Conservation (phyloP, 352 stramenopile genomes). For the Globisporangium abappressorium region DNA sequence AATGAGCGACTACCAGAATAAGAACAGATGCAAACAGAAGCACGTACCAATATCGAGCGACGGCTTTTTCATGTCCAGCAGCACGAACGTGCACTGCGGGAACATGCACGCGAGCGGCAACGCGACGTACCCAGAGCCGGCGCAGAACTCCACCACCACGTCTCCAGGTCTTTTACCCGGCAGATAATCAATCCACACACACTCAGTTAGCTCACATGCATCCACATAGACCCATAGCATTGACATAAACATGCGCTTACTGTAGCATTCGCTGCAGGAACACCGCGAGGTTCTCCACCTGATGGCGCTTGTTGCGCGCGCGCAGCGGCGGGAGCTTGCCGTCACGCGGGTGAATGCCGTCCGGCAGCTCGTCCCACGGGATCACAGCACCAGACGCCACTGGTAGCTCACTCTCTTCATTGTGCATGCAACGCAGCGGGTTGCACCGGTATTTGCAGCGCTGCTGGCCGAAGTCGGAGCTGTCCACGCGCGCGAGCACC, state of each 20-base stretch:
- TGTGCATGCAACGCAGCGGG: constrained; percentile 49
- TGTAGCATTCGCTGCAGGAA: constrained; percentile 62
- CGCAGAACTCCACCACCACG: constrained; percentile 82
- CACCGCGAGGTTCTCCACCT: constrained; percentile 77
- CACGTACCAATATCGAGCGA: constrained; percentile 69
- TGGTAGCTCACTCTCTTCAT: background rate
- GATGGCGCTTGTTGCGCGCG: constrained; percentile 65
- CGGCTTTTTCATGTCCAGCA: constrained; percentile 75
- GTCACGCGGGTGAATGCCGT: constrained; percentile 66
- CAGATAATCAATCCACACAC: background rate
- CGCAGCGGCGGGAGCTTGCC: constrained; percentile 53
- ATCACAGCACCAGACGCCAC: constrained; percentile 28
- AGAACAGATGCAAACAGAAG: background rate
- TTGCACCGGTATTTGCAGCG: constrained; percentile 57
- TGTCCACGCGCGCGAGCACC: constrained; percentile 53
- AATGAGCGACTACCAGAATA: background rate
- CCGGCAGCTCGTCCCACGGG: constrained; percentile 55
- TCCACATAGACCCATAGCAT: background rate
- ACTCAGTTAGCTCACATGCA: background rate
- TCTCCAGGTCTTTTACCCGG: constrained; percentile 45
- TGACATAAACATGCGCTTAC: constrained; percentile 21
- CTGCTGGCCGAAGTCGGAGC: constrained; percentile 29
- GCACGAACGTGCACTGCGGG: constrained; percentile 66
- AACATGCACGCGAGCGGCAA: constrained; percentile 74
- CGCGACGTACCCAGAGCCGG: constrained; percentile 72